Evolutionary conservation across 2,329 filamentous ascomycete species (phyloP).

Genomic region (Ascochyta pisi): DNA sequence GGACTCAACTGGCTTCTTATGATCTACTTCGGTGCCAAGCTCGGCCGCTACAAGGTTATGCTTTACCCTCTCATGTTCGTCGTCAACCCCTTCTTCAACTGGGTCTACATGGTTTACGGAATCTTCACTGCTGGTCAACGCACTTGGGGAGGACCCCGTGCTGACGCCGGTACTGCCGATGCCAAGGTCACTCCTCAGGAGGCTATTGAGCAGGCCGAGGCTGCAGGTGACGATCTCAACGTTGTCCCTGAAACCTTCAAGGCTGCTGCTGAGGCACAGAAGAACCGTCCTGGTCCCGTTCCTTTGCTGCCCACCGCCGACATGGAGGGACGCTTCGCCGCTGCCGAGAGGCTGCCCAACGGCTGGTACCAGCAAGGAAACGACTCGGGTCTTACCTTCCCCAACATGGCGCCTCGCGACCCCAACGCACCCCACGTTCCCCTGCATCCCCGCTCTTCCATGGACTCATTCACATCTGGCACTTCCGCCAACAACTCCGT

Average conservation of each 20-base stretch:
- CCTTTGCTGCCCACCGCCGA: constrained; percentile 75
- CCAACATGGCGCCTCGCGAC: constrained; percentile 55
- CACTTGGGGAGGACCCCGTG: constrained; percentile 93
- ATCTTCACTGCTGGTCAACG: constrained; percentile 93
- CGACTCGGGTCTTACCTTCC: constrained; percentile 68
- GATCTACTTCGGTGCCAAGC: constrained; percentile 90
- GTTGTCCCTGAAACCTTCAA: constrained; percentile 86
- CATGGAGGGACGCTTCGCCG: constrained; percentile 80
- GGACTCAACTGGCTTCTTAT: constrained; percentile 95
- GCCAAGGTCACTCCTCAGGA: constrained; percentile 76
- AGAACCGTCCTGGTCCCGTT: constrained; percentile 58
- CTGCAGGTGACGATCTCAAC: constrained; percentile 85
- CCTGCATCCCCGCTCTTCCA: constrained; percentile 66
- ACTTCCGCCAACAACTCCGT: constrained; percentile 66
- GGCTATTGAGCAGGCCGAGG: constrained; percentile 81
- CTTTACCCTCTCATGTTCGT: constrained; percentile 96
- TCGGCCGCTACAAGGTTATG: constrained; percentile 91
- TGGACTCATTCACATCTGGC: constrained; percentile 69
- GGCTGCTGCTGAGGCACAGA: constrained; percentile 55
- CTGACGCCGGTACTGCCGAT: constrained; percentile 84
- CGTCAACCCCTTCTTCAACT: constrained; percentile 96
- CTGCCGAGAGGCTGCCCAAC: constrained; percentile 70
- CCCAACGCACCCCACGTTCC: constrained; percentile 55
- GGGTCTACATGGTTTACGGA: constrained; percentile 97
- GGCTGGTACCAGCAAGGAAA: constrained; percentile 75